Evolutionary conservation across 2,329 filamentous ascomycete species (phyloP).

Genomic region (Paecilomyces niveus): DNA sequence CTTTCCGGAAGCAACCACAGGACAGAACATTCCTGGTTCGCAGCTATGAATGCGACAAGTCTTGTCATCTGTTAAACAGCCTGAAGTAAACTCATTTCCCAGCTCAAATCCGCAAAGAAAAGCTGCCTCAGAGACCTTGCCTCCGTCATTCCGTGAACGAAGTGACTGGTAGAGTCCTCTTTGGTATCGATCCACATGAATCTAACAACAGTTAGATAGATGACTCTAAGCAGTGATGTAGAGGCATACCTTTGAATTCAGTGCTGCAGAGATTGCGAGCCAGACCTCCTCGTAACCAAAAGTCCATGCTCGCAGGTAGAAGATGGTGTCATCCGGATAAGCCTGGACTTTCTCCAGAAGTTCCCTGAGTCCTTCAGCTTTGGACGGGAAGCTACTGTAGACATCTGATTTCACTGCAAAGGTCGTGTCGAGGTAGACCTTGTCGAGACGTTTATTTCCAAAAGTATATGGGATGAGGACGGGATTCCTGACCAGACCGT

Average conservation of each 20-base stretch:
- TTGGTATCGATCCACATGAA: slow-evolving; percentile 82
- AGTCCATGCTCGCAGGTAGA: slow-evolving; percentile 84
- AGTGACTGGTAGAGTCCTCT: slow-evolving; percentile 64
- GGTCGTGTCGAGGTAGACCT: slow-evolving; percentile 84
- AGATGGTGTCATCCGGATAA: slow-evolving; percentile 68
- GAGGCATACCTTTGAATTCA: slow-evolving; percentile 53
- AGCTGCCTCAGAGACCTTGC: slow-evolving; percentile 52
- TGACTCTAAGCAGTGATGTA: not conserved
- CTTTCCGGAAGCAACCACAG: slow-evolving; percentile 34
- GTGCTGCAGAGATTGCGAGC: slow-evolving; percentile 66
- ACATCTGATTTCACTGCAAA: slow-evolving; percentile 51
- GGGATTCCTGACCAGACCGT: slow-evolving; percentile 63
- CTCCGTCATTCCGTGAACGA: slow-evolving; percentile 31
- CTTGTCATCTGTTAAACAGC: slow-evolving; percentile 62
- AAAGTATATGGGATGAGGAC: slow-evolving; percentile 65
- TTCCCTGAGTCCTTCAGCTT: slow-evolving; percentile 70
- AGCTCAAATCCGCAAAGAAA: slow-evolving; percentile 65
- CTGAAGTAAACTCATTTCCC: slow-evolving; percentile 62
- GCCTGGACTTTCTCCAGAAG: slow-evolving; percentile 59
- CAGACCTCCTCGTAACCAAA: slow-evolving; percentile 92
- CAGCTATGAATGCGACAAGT: slow-evolving; percentile 74
- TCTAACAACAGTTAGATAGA: slow-evolving; percentile 32
- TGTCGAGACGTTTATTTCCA: slow-evolving; percentile 63
- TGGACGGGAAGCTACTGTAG: slow-evolving; percentile 50
- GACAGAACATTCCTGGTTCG: slow-evolving; percentile 56